phyloP scores from a whole-genome alignment of 192 early-diverging fungal species.

The Dissophora globulifera region DNA sequence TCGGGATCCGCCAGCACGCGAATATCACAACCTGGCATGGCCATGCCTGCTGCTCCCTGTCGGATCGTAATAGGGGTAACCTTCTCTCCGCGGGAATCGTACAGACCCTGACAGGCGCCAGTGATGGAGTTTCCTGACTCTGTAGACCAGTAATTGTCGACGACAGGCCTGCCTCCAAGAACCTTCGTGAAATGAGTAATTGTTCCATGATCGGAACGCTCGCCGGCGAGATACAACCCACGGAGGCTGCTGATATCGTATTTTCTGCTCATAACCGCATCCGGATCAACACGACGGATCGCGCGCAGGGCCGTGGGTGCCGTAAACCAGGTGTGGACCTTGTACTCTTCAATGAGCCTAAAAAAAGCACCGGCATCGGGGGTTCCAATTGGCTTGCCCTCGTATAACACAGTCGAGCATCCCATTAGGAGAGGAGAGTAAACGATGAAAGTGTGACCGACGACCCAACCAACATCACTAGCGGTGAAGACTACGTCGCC shows the following conservation, averaged over 20 bases:
- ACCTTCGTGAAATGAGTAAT: conserved; percentile 63
- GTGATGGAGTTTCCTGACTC: conserved; percentile 89
- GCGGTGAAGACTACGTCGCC: conserved; percentile 85
- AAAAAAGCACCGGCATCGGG: conserved; percentile 86
- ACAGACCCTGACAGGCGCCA: conserved; percentile 70
- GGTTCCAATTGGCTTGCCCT: conserved; percentile 86
- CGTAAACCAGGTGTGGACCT: conserved; percentile 78
- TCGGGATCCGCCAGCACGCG: conserved; percentile 66
- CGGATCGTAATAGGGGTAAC: conserved; percentile 55
- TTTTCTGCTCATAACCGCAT: conserved; percentile 63
- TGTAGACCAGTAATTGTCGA: conserved; percentile 93
- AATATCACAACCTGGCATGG: conserved; percentile 82
- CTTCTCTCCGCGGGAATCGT: conserved; percentile 37
- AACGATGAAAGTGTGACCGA: conserved; percentile 85
- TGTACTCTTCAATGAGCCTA: conserved; percentile 81
- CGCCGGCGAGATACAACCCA: conserved; percentile 82
- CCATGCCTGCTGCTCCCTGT: conserved; percentile 81
- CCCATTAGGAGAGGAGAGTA: conserved; percentile 85
- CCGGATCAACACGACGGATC: conserved; percentile 81
- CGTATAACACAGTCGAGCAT: conserved; percentile 82
- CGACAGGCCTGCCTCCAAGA: conserved; percentile 65
- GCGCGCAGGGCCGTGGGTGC: conserved; percentile 90
- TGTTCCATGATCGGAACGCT: conserved; percentile 85
- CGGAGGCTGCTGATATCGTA: conserved; percentile 72
- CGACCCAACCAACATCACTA: conserved; percentile 90